Conservation (phyloP, 2,329 filamentous ascomycete genomes). For the Anthostomella pinea region DNA sequence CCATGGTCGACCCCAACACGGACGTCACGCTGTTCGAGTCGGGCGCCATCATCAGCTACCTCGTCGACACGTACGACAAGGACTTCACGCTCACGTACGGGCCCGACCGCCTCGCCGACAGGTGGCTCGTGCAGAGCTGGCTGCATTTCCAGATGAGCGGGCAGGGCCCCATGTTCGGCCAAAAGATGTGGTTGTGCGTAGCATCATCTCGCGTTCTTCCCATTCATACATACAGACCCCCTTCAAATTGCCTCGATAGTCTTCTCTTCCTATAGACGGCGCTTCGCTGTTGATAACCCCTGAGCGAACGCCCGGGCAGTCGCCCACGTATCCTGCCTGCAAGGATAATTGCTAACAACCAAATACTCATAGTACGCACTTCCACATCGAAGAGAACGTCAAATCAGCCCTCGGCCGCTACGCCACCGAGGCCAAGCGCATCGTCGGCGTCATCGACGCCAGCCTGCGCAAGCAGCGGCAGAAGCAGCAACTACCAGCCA, state of each 20-base stretch:
- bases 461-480: constrained; percentile 9
- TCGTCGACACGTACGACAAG: constrained; percentile 44
- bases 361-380: no score
- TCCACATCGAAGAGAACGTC: constrained; percentile 32
- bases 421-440: constrained; percentile 21
- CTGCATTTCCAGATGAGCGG: constrained; percentile 40
- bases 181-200: constrained; percentile 38
- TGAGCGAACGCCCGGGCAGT: no score
- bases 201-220: no score
- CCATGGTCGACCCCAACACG: constrained; percentile 40
- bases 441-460: constrained; percentile 14
- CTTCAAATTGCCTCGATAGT: no score
- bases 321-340: no score
- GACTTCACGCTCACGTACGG: constrained; percentile 39
- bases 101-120: constrained; percentile 31
- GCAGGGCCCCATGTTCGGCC: constrained; percentile 43
- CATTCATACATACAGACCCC: no score
- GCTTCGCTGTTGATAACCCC: no score
- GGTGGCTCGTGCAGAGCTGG: constrained; percentile 40
- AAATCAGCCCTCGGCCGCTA: constrained; percentile 26
- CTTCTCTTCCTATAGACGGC: no score
- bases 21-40: constrained; percentile 47
- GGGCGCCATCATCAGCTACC: constrained; percentile 48
- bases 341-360: no score
- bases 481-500: constrained; percentile 1